Conservation (phyloP, 2,329 filamentous ascomycete species). For the Venturia oleaginea region DNA sequence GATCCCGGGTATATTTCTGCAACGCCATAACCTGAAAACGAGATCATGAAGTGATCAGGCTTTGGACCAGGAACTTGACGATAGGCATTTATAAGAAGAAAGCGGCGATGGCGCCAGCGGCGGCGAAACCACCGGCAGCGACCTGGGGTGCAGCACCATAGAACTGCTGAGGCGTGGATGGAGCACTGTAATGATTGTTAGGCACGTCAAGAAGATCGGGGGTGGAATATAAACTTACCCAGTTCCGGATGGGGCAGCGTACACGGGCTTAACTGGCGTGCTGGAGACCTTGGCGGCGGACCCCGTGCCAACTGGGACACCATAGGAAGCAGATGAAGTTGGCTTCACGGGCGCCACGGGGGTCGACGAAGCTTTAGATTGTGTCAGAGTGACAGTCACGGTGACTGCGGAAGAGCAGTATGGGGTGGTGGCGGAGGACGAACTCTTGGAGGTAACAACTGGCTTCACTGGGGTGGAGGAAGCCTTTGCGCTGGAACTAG, state of each 20-base stretch:
- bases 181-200: not conserved
- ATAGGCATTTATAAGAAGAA: slow-evolving; percentile 12
- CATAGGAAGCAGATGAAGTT: not conserved
- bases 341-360: slow-evolving; percentile 5
- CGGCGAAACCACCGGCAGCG: slow-evolving; percentile 8
- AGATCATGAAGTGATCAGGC: slow-evolving; percentile 8
- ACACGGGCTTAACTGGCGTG: not conserved
- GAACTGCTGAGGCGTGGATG: slow-evolving; percentile 9
- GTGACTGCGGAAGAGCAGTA: slow-evolving; percentile 10
- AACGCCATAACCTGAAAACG: slow-evolving; percentile 11
- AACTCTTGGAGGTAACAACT: not conserved
- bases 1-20: not conserved
- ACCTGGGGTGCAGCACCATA: slow-evolving; percentile 9
- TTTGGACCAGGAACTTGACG: not conserved
- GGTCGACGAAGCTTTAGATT: slow-evolving; percentile 10
- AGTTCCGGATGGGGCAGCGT: slow-evolving; percentile 5
- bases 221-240: not conserved
- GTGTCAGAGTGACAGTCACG: slow-evolving; percentile 6
- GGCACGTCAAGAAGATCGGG: not conserved
- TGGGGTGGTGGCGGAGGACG: slow-evolving; percentile 2
- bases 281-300: not conserved
- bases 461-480: slow-evolving; percentile 5
- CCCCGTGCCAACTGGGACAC: not conserved
- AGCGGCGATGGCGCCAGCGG: slow-evolving; percentile 12
- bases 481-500: not conserved